These are phyloP conservation scores for Candida montana DNA, from an alignment of 805 yeast genomes.

Conservation along the genomic window DNA sequence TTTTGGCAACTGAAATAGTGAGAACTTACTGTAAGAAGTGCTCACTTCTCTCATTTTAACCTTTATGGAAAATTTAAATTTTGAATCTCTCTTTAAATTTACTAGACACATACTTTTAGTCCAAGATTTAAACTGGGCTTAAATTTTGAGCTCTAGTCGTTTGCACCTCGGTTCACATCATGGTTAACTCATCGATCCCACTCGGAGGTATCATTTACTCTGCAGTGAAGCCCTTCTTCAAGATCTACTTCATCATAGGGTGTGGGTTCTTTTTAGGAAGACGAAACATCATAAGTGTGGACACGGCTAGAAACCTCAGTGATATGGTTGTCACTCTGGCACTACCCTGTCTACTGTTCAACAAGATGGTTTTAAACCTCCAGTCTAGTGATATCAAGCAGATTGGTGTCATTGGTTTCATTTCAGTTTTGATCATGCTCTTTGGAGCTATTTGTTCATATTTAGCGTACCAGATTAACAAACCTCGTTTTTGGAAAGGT, in stretches of 20 bases:
- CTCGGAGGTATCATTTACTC: slow-evolving; percentile 39
- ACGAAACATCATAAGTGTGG: slow-evolving; percentile 52
- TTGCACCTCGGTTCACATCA: no score
- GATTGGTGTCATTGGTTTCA: slow-evolving; percentile 57
- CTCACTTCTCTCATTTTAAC: no score
- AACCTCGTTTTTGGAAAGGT: slow-evolving; percentile 65
- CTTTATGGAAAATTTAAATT: no score
- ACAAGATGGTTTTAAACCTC: slow-evolving; percentile 56
- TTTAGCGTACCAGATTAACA: slow-evolving; percentile 9
- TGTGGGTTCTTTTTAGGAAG: slow-evolving; percentile 61
- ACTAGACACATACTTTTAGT: no score
- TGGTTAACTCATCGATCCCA: background rate
- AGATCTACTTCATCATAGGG: slow-evolving; percentile 65
- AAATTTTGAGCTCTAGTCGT: no score
- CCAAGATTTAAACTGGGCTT: no score
- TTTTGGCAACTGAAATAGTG: no score
- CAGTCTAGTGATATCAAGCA: slow-evolving; percentile 60
- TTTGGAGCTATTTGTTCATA: slow-evolving; percentile 45
- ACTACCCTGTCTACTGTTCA: slow-evolving; percentile 62
- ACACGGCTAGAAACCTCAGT: slow-evolving; percentile 57
- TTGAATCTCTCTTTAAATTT: no score
- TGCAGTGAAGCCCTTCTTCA: slow-evolving; percentile 70
- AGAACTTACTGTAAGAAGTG: no score
- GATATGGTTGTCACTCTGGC: slow-evolving; percentile 57
- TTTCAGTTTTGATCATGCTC: slow-evolving; percentile 45